Evolutionary conservation across 345 rosid species (phyloP).

Genomic region (Litchi chinensis): DNA sequence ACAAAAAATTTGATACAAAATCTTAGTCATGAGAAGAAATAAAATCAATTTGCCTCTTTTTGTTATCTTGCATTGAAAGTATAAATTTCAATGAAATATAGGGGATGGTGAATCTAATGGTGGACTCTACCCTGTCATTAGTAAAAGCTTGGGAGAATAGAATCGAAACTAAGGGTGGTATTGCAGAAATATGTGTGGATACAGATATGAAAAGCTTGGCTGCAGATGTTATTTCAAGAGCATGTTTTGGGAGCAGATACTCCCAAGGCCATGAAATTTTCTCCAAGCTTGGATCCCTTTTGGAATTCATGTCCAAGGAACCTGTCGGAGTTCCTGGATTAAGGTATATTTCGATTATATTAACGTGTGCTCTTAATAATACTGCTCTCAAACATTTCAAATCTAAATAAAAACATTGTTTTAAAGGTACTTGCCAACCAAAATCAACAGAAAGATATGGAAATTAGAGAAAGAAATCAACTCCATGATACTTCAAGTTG

Average conservation of each 20-base stretch:
- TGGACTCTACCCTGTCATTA: slow-evolving; percentile 31
- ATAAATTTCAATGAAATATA: neutral
- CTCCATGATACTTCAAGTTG: slow-evolving; percentile 30
- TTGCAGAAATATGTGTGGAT: slow-evolving; percentile 28
- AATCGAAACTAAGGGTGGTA: slow-evolving; percentile 21
- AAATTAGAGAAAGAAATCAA: slow-evolving; percentile 41
- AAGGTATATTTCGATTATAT: slow-evolving; percentile 23
- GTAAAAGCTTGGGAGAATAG: slow-evolving; percentile 40
- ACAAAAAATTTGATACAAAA: too few relatives aligned
- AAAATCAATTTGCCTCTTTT: too few relatives aligned
- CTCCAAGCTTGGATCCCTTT: slow-evolving; percentile 39
- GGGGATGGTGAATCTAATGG: slow-evolving; percentile 52
- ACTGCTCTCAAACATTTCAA: too few relatives aligned
- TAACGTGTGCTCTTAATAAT: too few relatives aligned
- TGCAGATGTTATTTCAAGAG: slow-evolving; percentile 53
- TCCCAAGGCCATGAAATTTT: slow-evolving; percentile 50
- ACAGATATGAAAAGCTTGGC: slow-evolving; percentile 44
- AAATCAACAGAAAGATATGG: slow-evolving; percentile 41
- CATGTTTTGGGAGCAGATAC: slow-evolving; percentile 57
- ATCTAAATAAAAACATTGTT: neutral
- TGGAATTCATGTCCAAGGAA: slow-evolving; percentile 31
- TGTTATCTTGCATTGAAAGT: too few relatives aligned
- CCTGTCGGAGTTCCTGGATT: slow-evolving; percentile 34
- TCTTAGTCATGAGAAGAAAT: too few relatives aligned
- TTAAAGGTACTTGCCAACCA: slow-evolving; percentile 38